phyloP scores from a whole-genome alignment of 768 basidiomycete species.

The Pholiota microspora region DNA sequence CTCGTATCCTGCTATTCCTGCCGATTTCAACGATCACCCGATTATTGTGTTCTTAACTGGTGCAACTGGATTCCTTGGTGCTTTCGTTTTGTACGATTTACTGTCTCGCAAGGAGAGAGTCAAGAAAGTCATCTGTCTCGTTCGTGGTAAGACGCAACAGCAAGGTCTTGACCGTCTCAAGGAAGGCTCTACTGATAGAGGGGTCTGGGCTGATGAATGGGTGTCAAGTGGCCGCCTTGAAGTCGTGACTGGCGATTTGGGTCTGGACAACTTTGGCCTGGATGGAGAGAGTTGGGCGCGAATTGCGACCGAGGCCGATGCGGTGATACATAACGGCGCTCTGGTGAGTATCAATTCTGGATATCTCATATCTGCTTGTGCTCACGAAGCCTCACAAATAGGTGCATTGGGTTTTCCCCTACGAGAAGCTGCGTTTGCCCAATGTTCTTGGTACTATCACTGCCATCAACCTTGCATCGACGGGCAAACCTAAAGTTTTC shows the following conservation, averaged over 20 bases:
- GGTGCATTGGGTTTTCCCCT: slow-evolving; percentile 99
- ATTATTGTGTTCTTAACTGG: slow-evolving; percentile 93
- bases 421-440: slow-evolving; percentile 85
- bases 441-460: slow-evolving; percentile 94
- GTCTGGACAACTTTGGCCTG: slow-evolving; percentile 73
- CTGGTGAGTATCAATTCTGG: slow-evolving; percentile 59
- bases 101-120: slow-evolving; percentile 62
- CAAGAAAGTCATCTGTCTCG: slow-evolving; percentile 88
- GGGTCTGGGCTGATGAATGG: slow-evolving; percentile 91
- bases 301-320: slow-evolving; percentile 72
- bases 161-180: slow-evolving; percentile 69
- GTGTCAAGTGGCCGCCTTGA: slow-evolving; percentile 62
- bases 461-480: slow-evolving; percentile 74
- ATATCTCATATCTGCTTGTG: background rate
- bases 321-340: slow-evolving; percentile 94
- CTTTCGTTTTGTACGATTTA: slow-evolving; percentile 84
- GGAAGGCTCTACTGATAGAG: slow-evolving; percentile 72
- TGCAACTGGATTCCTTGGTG: slow-evolving; percentile 95
- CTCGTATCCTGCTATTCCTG: slow-evolving; percentile 59
- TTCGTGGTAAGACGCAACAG: slow-evolving; percentile 65
- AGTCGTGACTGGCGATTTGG: slow-evolving; percentile 83
- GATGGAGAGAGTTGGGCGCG: slow-evolving; percentile 59
- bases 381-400: slow-evolving; percentile 24
- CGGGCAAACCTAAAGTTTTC: slow-evolving; percentile 70
- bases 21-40: slow-evolving; percentile 49